These are phyloP conservation scores for Agapanthus africanus DNA, from an alignment of 106 monocot genomes.

Conservation along the genomic window DNA sequence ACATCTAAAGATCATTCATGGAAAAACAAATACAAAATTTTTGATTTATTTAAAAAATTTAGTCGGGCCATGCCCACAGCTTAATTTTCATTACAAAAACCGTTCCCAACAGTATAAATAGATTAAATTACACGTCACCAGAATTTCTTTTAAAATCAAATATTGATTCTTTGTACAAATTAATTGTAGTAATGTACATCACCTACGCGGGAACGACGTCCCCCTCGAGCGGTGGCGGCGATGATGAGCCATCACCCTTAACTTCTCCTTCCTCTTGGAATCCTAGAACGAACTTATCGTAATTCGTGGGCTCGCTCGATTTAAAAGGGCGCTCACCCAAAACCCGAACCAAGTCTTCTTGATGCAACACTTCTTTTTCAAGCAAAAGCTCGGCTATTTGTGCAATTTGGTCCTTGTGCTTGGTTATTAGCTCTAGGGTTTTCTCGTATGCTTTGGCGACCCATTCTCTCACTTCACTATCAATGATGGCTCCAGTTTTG, in stretches of 20 bases:
- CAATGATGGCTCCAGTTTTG: conserved; percentile 86
- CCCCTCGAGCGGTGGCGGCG: conserved; percentile 40
- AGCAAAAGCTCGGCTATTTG: conserved; percentile 87
- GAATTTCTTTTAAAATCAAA: no score
- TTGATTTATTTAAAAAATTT: no score
- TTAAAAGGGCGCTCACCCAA: conserved; percentile 82
- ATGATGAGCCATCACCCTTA: background rate
- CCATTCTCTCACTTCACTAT: conserved; percentile 82
- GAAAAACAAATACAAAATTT: no score
- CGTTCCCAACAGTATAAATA: no score
- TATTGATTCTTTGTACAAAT: no score
- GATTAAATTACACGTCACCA: no score
- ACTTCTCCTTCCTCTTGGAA: conserved; percentile 32
- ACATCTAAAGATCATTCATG: no score
- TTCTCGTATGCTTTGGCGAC: conserved; percentile 64
- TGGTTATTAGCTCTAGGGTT: conserved; percentile 51
- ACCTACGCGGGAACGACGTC: conserved; percentile 55
- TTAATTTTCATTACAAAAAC: no score
- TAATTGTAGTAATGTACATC: no score
- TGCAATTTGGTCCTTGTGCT: conserved; percentile 65
- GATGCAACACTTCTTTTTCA: conserved; percentile 91
- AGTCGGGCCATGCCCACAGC: no score
- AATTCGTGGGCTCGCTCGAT: conserved; percentile 64
- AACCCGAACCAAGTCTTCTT: conserved; percentile 71
- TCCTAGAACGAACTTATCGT: conserved; percentile 64